Percentiles rank a stretch among this genome's conserved stretches.
These are phyloP conservation scores for Wickerhamomyces pijperi DNA, from an alignment of 805 yeast genomes.

Conservation along the genomic window DNA sequence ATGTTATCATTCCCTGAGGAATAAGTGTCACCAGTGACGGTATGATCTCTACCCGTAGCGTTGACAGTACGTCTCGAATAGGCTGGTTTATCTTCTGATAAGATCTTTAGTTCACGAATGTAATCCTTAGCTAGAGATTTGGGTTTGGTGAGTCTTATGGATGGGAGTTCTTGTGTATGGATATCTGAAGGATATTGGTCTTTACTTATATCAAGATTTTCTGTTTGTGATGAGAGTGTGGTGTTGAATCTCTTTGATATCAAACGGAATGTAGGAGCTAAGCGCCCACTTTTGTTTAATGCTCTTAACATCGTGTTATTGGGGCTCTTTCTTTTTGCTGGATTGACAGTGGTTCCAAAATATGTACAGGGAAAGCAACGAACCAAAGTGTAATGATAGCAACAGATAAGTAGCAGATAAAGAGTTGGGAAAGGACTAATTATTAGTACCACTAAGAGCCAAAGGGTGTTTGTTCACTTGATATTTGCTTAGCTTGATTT, in stretches of 20 bases:
- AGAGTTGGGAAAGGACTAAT: too few species aligned
- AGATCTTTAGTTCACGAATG: constrained; percentile 10
- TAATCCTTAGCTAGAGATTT: neutral
- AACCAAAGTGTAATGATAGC: neutral
- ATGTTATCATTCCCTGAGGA: constrained; percentile 14
- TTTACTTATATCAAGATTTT: too few species aligned
- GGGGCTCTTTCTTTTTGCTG: neutral
- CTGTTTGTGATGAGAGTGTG: neutral
- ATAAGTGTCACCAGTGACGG: constrained; percentile 8
- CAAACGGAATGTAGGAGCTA: neutral
- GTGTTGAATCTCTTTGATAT: neutral
- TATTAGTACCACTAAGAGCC: too few species aligned
- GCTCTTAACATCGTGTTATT: neutral
- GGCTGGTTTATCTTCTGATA: constrained; percentile 1
- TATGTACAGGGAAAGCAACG: neutral
- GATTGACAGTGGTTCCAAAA: too few species aligned
- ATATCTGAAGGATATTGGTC: too few species aligned
- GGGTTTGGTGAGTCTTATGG: neutral
- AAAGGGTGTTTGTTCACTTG: too few species aligned
- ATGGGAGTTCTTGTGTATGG: too few species aligned
- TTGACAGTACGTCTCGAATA: neutral
- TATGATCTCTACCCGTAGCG: constrained; percentile 1
- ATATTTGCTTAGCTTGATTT: too few species aligned
- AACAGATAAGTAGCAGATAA: too few species aligned
- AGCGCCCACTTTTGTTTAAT: neutral